These are phyloP conservation scores for Nadsonia commutata DNA, from an alignment of 1,139 yeast species.

Conservation along the genomic window DNA sequence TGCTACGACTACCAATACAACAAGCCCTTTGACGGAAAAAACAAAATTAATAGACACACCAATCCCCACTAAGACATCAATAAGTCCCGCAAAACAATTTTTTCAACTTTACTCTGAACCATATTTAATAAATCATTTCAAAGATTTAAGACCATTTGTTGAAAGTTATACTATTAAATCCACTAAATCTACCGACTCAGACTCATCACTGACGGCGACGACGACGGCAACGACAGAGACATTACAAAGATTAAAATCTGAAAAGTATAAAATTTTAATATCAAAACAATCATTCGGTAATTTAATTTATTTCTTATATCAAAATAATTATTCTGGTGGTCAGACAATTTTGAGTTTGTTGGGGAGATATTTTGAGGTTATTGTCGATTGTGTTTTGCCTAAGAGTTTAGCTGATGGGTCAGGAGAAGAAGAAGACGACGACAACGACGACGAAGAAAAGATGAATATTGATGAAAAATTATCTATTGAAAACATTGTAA, in stretches of 20 bases:
- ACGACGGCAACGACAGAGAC: constrained; percentile 71
- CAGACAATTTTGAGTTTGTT: constrained; percentile 70
- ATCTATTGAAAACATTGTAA: constrained; percentile 19
- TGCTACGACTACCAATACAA: neutral
- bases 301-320: constrained; percentile 73
- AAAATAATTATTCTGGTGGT: constrained; percentile 87
- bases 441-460: constrained; percentile 6
- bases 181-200: neutral
- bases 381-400: constrained; percentile 28
- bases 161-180: neutral
- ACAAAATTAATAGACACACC: neutral
- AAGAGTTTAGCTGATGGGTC: constrained; percentile 18
- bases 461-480: constrained; percentile 17
- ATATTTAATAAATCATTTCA: neutral
- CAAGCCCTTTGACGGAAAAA: neutral
- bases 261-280: constrained; percentile 61
- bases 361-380: constrained; percentile 71
- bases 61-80: too few relatives aligned
- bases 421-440: too few relatives aligned
- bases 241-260: constrained; percentile 58
- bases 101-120: neutral
- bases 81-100: neutral
- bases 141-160: neutral
- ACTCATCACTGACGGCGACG: neutral
- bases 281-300: constrained; percentile 78